Evolutionary conservation across 768 basidiomycete genomes (phyloP).

Genomic region (Psilocybe tampanensis): DNA sequence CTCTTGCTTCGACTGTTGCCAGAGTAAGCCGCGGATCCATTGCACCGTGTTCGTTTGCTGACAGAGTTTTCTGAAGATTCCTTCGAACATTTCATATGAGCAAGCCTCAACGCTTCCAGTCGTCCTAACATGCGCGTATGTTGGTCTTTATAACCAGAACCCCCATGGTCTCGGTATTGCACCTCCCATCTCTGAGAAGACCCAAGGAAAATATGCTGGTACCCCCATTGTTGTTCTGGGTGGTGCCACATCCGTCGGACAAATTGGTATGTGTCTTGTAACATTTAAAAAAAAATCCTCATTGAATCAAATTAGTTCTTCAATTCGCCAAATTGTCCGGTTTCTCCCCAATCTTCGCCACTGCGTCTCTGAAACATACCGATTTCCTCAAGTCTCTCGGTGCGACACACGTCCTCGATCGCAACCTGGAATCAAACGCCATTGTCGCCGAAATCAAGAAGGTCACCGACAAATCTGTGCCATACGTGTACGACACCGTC

Average conservation of each 20-base stretch:
- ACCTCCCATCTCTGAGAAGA: slow-evolving; percentile 29
- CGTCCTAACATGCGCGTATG: slow-evolving; percentile 46
- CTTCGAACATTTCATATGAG: slow-evolving; percentile 36
- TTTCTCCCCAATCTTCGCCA: slow-evolving; percentile 44
- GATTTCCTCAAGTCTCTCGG: slow-evolving; percentile 38
- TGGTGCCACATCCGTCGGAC: slow-evolving; percentile 6
- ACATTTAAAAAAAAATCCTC: no score
- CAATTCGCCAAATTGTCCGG: slow-evolving; percentile 41
- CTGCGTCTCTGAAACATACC: slow-evolving; percentile 32
- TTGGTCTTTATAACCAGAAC: slow-evolving; percentile 45
- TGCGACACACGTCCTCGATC: slow-evolving; percentile 40
- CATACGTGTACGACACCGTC: slow-evolving; percentile 29
- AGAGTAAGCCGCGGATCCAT: slow-evolving; percentile 31
- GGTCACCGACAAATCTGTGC: slow-evolving; percentile 23
- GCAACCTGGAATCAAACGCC: slow-evolving; percentile 14
- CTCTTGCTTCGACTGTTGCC: slow-evolving; percentile 38
- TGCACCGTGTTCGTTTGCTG: slow-evolving; percentile 19
- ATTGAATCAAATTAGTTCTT: slow-evolving; percentile 11
- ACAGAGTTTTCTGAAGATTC: slow-evolving; percentile 36
- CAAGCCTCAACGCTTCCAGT: slow-evolving; percentile 51
- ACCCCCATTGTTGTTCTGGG: slow-evolving; percentile 37
- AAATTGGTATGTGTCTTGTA: slow-evolving; percentile 2
- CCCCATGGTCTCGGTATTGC: slow-evolving; percentile 43
- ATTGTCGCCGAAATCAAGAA: slow-evolving; percentile 24
- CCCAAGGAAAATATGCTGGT: slow-evolving; percentile 41